phyloP scores from a whole-genome alignment of 192 early-diverging fungal genomes.

The Gigaspora rosea region DNA sequence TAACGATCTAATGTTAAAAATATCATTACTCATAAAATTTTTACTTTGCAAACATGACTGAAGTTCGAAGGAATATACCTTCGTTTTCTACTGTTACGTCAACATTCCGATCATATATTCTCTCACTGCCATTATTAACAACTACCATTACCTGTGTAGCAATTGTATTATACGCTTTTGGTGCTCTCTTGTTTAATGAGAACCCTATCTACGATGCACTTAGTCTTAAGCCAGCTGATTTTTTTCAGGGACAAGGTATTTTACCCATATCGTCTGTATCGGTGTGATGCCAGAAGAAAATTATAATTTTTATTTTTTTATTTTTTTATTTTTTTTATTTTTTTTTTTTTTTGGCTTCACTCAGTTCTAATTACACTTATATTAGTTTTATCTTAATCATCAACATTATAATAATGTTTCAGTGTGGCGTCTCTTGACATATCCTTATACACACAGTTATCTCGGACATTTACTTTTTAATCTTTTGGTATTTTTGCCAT shows the following conservation, averaged over 20 bases:
- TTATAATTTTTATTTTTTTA: too few species aligned
- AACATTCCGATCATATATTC: conserved; percentile 27
- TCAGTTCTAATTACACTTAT: neutral
- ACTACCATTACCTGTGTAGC: neutral
- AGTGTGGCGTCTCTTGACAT: conserved; percentile 32
- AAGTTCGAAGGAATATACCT: conserved; percentile 25
- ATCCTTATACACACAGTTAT: conserved; percentile 23
- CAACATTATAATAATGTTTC: neutral
- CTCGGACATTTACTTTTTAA: conserved; percentile 32
- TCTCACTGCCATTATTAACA: conserved; percentile 20
- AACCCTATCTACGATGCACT: neutral
- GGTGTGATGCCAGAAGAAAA: too few species aligned
- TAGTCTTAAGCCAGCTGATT: neutral
- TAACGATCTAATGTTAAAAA: too few species aligned
- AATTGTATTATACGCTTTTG: conserved; percentile 8
- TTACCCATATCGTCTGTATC: neutral
- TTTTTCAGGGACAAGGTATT: conserved; percentile 23
- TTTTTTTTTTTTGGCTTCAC: too few species aligned
- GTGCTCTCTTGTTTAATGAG: neutral
- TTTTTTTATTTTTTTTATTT: too few species aligned
- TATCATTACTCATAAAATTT: too few species aligned
- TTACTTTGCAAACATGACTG: neutral
- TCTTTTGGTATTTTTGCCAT: conserved; percentile 27
- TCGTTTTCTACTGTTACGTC: conserved; percentile 31
- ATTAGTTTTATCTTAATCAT: neutral